Evolutionary conservation across 495 filamentous ascomycete genomes (phyloP).

Genomic region (Pseudotulostoma volvatum): DNA sequence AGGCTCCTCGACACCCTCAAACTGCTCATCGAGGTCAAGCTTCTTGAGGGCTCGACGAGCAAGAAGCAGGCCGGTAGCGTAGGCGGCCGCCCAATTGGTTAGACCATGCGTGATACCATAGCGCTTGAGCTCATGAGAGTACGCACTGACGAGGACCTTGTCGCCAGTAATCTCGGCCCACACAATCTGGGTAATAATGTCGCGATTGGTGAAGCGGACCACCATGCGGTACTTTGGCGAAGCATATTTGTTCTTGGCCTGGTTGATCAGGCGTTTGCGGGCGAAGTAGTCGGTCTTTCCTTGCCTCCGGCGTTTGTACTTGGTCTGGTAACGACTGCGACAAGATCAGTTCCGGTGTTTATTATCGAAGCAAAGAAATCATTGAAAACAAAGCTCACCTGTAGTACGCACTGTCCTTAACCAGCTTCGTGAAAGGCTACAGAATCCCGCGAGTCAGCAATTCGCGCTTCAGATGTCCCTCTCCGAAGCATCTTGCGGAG

Average conservation of each 20-base stretch:
- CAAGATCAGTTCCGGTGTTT: too few species aligned
- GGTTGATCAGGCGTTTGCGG: slow-evolving; percentile 96
- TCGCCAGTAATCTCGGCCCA: slow-evolving; percentile 92
- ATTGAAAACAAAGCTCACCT: slow-evolving; percentile 57
- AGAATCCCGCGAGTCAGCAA: slow-evolving; percentile 79
- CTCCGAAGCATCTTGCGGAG: slow-evolving; percentile 96
- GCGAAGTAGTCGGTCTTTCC: slow-evolving; percentile 99
- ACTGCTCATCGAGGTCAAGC: slow-evolving; percentile 81
- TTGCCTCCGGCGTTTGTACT: slow-evolving; percentile 92
- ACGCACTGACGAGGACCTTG: slow-evolving; percentile 86
- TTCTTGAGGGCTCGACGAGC: slow-evolving; percentile 93
- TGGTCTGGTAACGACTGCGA: slow-evolving; percentile 89
- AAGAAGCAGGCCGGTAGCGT: slow-evolving; percentile 89
- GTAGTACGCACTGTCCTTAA: slow-evolving; percentile 97
- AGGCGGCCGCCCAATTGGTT: slow-evolving; percentile 99
- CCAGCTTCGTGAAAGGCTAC: slow-evolving; percentile 84
- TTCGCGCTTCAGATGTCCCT: slow-evolving; percentile 79
- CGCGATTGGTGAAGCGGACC: slow-evolving; percentile 99
- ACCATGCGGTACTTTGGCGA: slow-evolving; percentile 99
- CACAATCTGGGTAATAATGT: slow-evolving; percentile 96
- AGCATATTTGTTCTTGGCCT: slow-evolving; percentile 99
- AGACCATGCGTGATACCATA: slow-evolving; percentile 97
- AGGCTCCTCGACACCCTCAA: slow-evolving; percentile 84
- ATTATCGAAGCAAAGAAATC: too few species aligned
- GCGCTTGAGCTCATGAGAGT: slow-evolving; percentile 91